Conservation (phyloP, 164 flowering plant species). For the Nymphaea thermarum region DNA sequence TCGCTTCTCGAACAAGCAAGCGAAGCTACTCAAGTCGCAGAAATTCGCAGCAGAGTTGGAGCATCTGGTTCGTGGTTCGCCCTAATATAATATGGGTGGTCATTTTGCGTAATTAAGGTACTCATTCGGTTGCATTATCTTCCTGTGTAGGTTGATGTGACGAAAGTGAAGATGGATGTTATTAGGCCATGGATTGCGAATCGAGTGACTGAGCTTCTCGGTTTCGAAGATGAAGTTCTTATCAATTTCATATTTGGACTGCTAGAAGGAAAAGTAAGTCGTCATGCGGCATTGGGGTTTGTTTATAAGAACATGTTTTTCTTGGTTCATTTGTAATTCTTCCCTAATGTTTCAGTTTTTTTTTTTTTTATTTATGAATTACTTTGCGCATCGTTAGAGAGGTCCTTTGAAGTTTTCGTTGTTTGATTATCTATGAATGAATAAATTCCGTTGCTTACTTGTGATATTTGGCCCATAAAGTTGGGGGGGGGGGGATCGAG, state of each 20-base stretch:
- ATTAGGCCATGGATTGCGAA: slow-evolving; percentile 83
- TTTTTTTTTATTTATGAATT: too few relatives aligned
- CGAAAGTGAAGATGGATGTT: slow-evolving; percentile 87
- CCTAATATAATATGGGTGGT: too few relatives aligned
- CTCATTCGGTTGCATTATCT: background rate
- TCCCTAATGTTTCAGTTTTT: too few relatives aligned
- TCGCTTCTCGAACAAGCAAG: slow-evolving; percentile 95
- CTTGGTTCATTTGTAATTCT: too few relatives aligned
- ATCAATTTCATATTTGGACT: slow-evolving; percentile 84
- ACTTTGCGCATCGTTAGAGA: too few relatives aligned
- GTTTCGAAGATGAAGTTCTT: slow-evolving; percentile 92
- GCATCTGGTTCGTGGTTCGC: slow-evolving; percentile 37
- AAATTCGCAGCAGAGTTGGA: slow-evolving; percentile 91
- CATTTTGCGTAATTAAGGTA: too few relatives aligned
- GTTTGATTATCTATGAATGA: too few relatives aligned
- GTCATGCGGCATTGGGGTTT: background rate
- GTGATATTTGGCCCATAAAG: too few relatives aligned
- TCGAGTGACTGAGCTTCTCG: slow-evolving; percentile 86
- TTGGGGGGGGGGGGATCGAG: too few relatives aligned
- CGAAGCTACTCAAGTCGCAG: slow-evolving; percentile 88
- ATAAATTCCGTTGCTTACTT: too few relatives aligned
- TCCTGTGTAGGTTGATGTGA: slow-evolving; percentile 56
- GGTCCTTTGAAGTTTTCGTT: too few relatives aligned
- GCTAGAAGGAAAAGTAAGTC: slow-evolving; percentile 62
- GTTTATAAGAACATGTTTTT: too few relatives aligned